phyloP scores from a whole-genome alignment of 2,329 filamentous ascomycete genomes.

The Samsoniella hepiali region DNA sequence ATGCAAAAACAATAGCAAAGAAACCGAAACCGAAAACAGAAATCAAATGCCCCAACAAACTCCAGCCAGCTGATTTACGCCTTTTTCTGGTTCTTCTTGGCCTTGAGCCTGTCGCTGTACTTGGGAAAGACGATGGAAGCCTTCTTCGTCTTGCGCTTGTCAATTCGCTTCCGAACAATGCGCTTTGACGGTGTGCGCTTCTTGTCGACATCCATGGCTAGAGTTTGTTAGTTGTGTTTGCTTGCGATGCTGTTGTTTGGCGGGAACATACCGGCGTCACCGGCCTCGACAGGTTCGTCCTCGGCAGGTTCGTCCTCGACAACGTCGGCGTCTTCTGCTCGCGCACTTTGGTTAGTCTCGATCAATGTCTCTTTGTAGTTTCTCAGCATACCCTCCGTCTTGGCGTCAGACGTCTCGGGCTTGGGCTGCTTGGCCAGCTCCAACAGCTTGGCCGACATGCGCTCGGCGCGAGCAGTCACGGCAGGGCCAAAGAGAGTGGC shows the following conservation, averaged over 20 bases:
- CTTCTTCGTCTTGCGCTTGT: conserved; percentile 56
- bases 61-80: neutral
- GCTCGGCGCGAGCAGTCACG: conserved; percentile 73
- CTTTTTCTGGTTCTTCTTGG: conserved; percentile 39
- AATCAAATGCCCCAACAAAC: conserved; percentile 5
- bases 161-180: conserved; percentile 49
- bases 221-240: conserved; percentile 1
- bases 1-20: neutral
- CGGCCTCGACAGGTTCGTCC: conserved; percentile 29
- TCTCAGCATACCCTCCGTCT: conserved; percentile 38
- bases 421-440: conserved; percentile 76
- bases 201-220: conserved; percentile 57
- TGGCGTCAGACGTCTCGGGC: conserved; percentile 52
- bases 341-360: neutral
- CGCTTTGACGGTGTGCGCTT: conserved; percentile 38
- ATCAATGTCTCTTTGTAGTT: conserved; percentile 12
- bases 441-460: conserved; percentile 80
- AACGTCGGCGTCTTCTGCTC: conserved; percentile 28
- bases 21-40: neutral
- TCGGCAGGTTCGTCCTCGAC: conserved; percentile 29
- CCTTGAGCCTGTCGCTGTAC: conserved; percentile 50
- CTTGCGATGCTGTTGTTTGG: neutral
- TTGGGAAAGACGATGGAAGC: conserved; percentile 59
- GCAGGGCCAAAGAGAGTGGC: conserved; percentile 79
- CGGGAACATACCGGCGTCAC: conserved; percentile 22